A percentile compares a stretch with the other conserved stretches of the same genome.
Conservation (phyloP, 805 yeast genomes). For the Candida germanica region DNA sequence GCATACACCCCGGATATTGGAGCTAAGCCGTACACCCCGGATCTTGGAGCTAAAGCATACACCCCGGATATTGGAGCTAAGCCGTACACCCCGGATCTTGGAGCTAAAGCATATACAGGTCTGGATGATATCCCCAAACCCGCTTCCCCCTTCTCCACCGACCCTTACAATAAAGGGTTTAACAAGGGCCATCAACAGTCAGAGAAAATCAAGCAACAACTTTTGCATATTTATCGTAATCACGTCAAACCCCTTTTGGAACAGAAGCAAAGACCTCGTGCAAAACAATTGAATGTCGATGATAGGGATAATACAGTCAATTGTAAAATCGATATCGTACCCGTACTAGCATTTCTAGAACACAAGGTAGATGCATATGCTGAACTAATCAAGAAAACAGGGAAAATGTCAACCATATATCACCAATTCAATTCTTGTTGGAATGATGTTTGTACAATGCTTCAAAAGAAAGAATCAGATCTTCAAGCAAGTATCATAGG, state of each 20-base stretch:
- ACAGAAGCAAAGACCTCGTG: background rate
- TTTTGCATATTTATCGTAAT: slow-evolving; percentile 10
- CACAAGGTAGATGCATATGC: slow-evolving; percentile 26
- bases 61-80: background rate
- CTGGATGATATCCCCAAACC: background rate
- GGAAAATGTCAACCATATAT: slow-evolving; percentile 24
- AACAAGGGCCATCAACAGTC: slow-evolving; percentile 31
- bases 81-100: background rate
- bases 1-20: background rate
- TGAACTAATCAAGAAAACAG: slow-evolving; percentile 21
- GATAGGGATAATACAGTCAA: slow-evolving; percentile 33
- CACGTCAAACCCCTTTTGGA: slow-evolving; percentile 14
- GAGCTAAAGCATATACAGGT: background rate
- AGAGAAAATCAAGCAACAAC: slow-evolving; percentile 17
- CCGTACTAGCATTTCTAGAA: slow-evolving; percentile 27
- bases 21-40: background rate
- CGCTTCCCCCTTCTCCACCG: slow-evolving; percentile 9
- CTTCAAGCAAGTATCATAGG: slow-evolving; percentile 15
- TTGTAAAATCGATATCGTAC: slow-evolving; percentile 32
- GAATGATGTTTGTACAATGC: slow-evolving; percentile 21
- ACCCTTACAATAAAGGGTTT: slow-evolving; percentile 36
- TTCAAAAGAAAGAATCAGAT: slow-evolving; percentile 26
- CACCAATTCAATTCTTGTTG: slow-evolving; percentile 27
- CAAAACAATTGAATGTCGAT: slow-evolving; percentile 18
- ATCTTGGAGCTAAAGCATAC: background rate